Conservation (phyloP, 2,329 filamentous ascomycete genomes). For the Monosporascus sp. region DNA sequence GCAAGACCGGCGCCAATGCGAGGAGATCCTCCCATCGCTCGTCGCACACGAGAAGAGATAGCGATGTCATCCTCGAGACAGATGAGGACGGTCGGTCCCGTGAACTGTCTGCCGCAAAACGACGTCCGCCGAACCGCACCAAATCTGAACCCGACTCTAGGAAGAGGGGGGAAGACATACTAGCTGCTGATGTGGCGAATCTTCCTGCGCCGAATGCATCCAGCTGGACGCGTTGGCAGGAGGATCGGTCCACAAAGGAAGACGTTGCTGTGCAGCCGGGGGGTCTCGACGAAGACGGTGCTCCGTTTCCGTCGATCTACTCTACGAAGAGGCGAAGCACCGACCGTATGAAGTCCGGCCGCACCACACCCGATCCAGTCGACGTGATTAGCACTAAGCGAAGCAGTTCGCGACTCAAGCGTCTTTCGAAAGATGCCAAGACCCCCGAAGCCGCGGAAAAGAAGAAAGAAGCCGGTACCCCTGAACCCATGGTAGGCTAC, state of each 20-base stretch:
- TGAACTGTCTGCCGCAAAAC: constrained; percentile 12
- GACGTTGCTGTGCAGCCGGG: constrained; percentile 16
- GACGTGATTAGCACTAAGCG: constrained; percentile 45
- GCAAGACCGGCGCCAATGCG: constrained; percentile 47
- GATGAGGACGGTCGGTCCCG: constrained; percentile 27
- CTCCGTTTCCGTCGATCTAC: constrained; percentile 63
- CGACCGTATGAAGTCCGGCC: constrained; percentile 41
- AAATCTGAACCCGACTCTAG: constrained; percentile 16
- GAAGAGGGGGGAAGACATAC: constrained; percentile 21
- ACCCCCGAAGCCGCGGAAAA: constrained; percentile 25
- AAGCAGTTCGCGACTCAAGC: constrained; percentile 54
- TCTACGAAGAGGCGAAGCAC: constrained; percentile 50
- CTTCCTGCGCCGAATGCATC: constrained; percentile 16
- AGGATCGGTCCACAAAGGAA: constrained; percentile 17
- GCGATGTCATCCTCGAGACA: constrained; percentile 40
- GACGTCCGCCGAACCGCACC: constrained; percentile 18
- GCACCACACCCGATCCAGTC: constrained; percentile 41
- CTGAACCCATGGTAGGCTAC: constrained; percentile 48
- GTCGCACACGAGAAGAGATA: constrained; percentile 45
- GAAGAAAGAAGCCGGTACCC: constrained; percentile 23
- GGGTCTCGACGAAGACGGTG: constrained; percentile 51
- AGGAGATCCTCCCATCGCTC: constrained; percentile 49
- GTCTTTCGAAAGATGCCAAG: constrained; percentile 44
- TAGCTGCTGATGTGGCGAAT: constrained; percentile 24
- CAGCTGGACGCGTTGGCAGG: constrained; percentile 15